These are phyloP conservation scores for Aspergillus olivimuriae DNA, from an alignment of 495 filamentous ascomycete genomes.

Conservation along the genomic window DNA sequence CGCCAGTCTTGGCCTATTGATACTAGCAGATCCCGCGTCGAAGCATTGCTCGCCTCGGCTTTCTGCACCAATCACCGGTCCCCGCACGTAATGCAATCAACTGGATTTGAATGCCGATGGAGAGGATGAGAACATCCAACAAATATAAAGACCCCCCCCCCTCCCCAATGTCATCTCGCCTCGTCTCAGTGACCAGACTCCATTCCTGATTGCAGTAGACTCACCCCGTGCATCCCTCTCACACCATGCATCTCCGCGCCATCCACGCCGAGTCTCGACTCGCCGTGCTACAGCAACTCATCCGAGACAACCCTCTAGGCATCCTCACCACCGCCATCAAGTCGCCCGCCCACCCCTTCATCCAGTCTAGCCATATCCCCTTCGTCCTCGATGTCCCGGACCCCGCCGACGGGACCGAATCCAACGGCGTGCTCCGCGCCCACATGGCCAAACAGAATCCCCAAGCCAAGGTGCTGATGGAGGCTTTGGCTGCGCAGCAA, in stretches of 20 bases:
- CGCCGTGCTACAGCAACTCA: conserved; percentile 36
- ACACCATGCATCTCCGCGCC: conserved; percentile 43
- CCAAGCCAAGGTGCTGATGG: conserved; percentile 50
- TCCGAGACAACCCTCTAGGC: conserved; percentile 48
- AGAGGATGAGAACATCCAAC: no score
- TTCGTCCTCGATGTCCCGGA: conserved; percentile 45
- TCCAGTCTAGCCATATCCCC: conserved; percentile 52
- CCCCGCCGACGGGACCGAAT: conserved; percentile 16
- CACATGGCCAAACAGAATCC: conserved; percentile 52
- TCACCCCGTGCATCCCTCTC: neutral
- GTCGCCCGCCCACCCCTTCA: conserved; percentile 34
- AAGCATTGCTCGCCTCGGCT: no score
- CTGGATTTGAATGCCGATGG: no score
- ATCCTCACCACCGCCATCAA: conserved; percentile 48
- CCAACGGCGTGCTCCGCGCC: conserved; percentile 39
- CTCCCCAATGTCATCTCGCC: no score
- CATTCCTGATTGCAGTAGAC: neutral
- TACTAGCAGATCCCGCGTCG: no score
- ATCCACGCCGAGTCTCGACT: conserved; percentile 40
- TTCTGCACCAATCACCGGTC: no score
- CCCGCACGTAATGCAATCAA: no score
- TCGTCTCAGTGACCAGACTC: no score
- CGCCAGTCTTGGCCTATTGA: no score
- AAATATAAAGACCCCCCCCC: no score
- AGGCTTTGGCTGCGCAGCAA: conserved; percentile 17